Evolutionary conservation across 2,329 filamentous ascomycete genomes (phyloP).

Genomic region (Lachnellula occidentalis): DNA sequence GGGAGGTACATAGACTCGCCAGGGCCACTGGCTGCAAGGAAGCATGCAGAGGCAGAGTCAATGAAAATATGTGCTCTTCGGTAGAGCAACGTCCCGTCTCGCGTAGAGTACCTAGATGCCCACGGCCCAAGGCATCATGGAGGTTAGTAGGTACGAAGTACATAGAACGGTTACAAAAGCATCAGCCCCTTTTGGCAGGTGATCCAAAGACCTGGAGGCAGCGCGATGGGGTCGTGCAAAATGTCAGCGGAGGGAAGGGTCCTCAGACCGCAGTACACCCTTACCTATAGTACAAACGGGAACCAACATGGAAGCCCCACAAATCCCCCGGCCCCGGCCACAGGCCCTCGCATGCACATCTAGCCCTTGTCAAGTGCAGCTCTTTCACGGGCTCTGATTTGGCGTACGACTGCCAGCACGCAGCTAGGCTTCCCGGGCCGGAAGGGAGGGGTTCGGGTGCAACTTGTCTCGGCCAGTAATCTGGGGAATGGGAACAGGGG

Average conservation of each 20-base stretch:
- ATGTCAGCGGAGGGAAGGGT: neutral
- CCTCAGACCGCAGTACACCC: neutral
- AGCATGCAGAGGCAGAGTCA: conserved; percentile 1
- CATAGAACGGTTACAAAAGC: neutral
- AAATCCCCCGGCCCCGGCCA: neutral
- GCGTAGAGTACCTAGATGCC: neutral
- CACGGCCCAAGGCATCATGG: neutral
- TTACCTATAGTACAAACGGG: neutral
- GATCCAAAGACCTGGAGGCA: too few species aligned
- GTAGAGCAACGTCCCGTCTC: neutral
- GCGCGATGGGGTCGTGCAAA: neutral
- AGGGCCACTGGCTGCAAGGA: neutral
- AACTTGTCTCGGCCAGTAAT: neutral
- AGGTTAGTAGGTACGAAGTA: neutral
- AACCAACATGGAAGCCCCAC: neutral
- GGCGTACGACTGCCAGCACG: conserved; percentile 5
- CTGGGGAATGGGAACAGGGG: neutral
- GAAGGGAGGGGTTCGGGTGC: neutral
- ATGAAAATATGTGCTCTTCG: neutral
- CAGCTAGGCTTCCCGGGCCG: conserved; percentile 13
- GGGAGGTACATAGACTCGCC: neutral
- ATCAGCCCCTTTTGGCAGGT: too few species aligned
- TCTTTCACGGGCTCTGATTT: neutral
- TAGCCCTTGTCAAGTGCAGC: neutral
- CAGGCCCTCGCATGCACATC: neutral